A percentile compares a stretch with the other conserved stretches of the same genome.
phyloP scores from a whole-genome alignment of 2,329 filamentous ascomycete genomes.

The Penicillium concentricum region DNA sequence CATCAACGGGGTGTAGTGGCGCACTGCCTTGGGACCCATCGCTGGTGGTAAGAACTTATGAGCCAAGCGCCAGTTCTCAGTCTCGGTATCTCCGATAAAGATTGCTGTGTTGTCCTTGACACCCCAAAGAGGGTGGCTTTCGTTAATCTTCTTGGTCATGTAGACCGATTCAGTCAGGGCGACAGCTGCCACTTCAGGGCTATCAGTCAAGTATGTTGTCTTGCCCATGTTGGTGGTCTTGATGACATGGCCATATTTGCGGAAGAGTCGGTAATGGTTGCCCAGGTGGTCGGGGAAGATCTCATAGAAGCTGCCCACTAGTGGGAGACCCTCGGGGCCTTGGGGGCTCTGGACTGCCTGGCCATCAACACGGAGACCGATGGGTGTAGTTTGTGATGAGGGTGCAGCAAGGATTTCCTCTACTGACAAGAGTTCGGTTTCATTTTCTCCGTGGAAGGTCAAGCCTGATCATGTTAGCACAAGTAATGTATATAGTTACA shows the following conservation, averaged over 20 bases:
- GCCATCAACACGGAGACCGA: conserved; percentile 25
- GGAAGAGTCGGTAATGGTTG: conserved; percentile 54
- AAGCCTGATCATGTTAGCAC: not conserved
- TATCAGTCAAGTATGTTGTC: conserved; percentile 50
- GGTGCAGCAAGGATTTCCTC: not conserved
- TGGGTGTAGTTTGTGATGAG: conserved; percentile 28
- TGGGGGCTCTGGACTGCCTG: conserved; percentile 21
- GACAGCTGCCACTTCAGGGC: conserved; percentile 47
- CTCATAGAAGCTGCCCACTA: conserved; percentile 54
- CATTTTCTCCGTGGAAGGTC: not conserved
- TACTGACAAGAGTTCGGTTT: not conserved
- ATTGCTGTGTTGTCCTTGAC: conserved; percentile 25
- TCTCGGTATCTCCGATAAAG: conserved; percentile 28
- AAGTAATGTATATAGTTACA: not conserved
- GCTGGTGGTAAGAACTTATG: conserved; percentile 64
- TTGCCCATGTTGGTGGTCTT: conserved; percentile 54
- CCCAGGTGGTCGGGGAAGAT: conserved; percentile 57
- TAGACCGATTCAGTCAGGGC: conserved; percentile 49
- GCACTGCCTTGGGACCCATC: conserved; percentile 59
- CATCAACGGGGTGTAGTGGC: conserved; percentile 60
- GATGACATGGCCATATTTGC: conserved; percentile 52
- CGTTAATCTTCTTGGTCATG: conserved; percentile 51
- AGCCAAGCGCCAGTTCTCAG: conserved; percentile 34
- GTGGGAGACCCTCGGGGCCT: conserved; percentile 22
- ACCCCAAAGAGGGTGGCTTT: conserved; percentile 23